Evolutionary conservation across 305 asterid species (phyloP).

Genomic region (Caryopteris hybrid): DNA sequence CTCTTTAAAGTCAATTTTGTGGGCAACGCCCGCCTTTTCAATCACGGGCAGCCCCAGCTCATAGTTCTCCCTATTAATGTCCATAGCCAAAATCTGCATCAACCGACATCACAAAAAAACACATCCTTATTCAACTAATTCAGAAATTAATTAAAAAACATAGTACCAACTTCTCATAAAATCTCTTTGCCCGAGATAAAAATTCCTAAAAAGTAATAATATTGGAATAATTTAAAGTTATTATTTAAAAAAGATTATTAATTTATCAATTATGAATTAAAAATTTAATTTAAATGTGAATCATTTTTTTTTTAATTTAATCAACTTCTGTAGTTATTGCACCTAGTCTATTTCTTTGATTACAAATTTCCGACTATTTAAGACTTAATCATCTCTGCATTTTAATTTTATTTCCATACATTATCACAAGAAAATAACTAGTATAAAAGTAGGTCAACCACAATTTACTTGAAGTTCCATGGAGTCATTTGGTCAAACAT

Average conservation of each 20-base stretch:
- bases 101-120: background rate
- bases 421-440: background rate
- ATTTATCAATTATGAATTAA: no score
- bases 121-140: no score
- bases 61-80: conserved; percentile 75
- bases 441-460: background rate
- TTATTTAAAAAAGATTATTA: no score
- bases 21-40: conserved; percentile 86
- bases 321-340: background rate
- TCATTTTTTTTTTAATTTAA: no score
- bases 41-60: conserved; percentile 83
- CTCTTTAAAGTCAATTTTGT: conserved; percentile 77
- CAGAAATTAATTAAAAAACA: no score
- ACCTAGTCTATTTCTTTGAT: background rate
- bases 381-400: background rate
- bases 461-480: background rate
- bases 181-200: no score
- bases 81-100: conserved; percentile 92
- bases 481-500: background rate
- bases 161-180: no score
- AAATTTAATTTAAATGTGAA: no score
- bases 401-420: no score
- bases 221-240: no score
- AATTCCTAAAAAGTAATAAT: no score
- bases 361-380: background rate